Evolutionary conservation across 139 green algal species (phyloP).

Genomic region (Astrephomene gubernaculifera): DNA sequence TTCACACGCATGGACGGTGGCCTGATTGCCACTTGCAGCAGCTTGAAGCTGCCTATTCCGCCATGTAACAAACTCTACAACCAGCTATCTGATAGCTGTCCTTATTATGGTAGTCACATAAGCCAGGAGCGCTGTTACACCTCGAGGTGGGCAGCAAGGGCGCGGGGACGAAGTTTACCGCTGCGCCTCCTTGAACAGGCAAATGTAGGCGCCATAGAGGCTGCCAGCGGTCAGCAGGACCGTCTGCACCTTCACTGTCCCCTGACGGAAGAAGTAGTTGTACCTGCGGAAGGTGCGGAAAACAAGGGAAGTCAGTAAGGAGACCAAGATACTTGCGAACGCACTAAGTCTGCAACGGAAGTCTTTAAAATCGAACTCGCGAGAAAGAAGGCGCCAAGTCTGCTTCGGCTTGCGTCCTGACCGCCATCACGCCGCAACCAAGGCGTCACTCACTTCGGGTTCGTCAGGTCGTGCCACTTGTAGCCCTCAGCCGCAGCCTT

Average conservation of each 20-base stretch:
- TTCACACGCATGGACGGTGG: too few relatives aligned
- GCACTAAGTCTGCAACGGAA: too few relatives aligned
- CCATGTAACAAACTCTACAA: too few relatives aligned
- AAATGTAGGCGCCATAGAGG: constrained; percentile 9
- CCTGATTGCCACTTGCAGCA: too few relatives aligned
- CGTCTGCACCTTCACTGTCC: constrained; percentile 22
- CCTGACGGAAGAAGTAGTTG: constrained; percentile 43
- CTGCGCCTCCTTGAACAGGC: constrained; percentile 30
- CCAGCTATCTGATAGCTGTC: too few relatives aligned
- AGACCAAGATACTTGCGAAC: too few relatives aligned
- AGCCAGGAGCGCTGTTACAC: neutral
- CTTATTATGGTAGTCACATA: too few relatives aligned
- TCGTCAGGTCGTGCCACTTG: constrained; percentile 29
- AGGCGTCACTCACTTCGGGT: constrained; percentile 25
- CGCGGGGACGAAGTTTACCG: neutral
- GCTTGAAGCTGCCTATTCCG: too few relatives aligned
- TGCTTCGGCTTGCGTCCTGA: too few relatives aligned
- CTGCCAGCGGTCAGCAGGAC: neutral
- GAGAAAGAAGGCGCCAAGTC: too few relatives aligned
- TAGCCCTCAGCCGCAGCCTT: constrained; percentile 34
- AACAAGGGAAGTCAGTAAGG: too few relatives aligned
- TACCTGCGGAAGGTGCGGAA: constrained; percentile 23
- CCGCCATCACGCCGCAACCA: neutral
- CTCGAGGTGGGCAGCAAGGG: neutral
- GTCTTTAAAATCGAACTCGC: too few relatives aligned